A percentile compares a stretch with the other conserved stretches of the same genome.
Conservation (phyloP, 306 rosid species). For the Hippophae gyantsensis region DNA sequence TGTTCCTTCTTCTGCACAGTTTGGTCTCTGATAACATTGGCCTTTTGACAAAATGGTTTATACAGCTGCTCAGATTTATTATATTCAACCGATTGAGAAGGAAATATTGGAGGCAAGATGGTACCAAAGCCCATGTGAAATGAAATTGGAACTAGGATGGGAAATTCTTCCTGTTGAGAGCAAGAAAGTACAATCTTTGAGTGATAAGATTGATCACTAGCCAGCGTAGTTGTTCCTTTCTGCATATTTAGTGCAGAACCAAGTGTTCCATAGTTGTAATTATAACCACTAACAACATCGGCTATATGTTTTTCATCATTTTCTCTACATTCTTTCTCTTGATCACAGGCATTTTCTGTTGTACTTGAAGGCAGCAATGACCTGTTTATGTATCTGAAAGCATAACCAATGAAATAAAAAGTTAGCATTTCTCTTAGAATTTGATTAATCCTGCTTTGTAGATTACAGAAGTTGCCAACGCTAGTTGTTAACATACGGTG, state of each 20-base stretch:
- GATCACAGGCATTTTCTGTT: conserved; percentile 26
- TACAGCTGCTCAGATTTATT: conserved; percentile 21
- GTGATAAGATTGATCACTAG: conserved; percentile 53
- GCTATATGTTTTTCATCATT: conserved; percentile 32
- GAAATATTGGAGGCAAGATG: conserved; percentile 37
- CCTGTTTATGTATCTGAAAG: conserved; percentile 66
- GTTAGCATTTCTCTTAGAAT: conserved; percentile 5
- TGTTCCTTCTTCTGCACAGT: too few relatives aligned
- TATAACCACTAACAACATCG: conserved; percentile 16
- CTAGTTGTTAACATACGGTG: too few relatives aligned
- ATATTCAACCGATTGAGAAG: conserved; percentile 39
- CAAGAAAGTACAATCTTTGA: conserved; percentile 43
- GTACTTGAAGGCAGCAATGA: conserved; percentile 38
- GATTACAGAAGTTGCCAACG: too few relatives aligned
- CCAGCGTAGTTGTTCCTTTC: conserved; percentile 31
- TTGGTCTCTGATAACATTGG: conserved; percentile 20
- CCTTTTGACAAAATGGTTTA: conserved; percentile 29
- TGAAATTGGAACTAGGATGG: conserved; percentile 36
- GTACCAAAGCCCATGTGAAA: conserved; percentile 47
- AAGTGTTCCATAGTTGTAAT: conserved; percentile 35
- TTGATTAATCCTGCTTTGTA: too few relatives aligned
- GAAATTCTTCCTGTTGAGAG: conserved; percentile 35
- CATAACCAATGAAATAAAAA: conserved; percentile 9
- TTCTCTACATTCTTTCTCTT: conserved; percentile 39
- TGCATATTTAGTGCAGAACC: conserved; percentile 37